phyloP scores from a whole-genome alignment of 805 yeast species.

The Yarrowia phangngaensis region DNA sequence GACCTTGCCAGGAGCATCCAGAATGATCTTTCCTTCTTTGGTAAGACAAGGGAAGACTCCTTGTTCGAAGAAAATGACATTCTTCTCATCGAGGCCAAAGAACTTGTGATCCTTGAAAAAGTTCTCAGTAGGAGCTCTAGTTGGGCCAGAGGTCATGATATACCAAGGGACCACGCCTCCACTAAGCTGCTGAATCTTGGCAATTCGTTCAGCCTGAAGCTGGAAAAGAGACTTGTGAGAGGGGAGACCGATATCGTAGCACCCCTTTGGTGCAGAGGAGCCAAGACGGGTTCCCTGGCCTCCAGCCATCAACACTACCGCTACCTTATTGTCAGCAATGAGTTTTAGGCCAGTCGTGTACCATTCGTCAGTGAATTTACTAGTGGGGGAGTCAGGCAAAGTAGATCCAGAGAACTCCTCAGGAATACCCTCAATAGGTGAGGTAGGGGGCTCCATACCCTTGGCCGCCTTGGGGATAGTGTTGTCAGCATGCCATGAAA shows the following conservation, averaged over 20 bases:
- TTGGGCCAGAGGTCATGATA: constrained; percentile 92
- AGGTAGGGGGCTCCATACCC: constrained; percentile 16
- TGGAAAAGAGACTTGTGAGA: constrained; percentile 82
- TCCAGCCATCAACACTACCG: constrained; percentile 91
- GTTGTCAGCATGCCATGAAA: constrained; percentile 36
- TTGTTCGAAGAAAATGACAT: constrained; percentile 82
- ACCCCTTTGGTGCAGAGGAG: constrained; percentile 87
- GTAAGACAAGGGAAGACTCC: constrained; percentile 91
- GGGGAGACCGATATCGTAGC: constrained; percentile 82
- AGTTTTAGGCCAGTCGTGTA: constrained; percentile 58
- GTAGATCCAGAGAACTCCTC: constrained; percentile 36
- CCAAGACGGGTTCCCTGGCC: constrained; percentile 98
- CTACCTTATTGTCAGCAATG: constrained; percentile 70
- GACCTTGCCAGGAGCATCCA: constrained; percentile 52
- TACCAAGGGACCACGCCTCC: constrained; percentile 64
- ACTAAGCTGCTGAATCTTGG: constrained; percentile 53
- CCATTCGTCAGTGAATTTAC: constrained; percentile 42
- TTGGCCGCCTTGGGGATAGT: constrained; percentile 29
- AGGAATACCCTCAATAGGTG: constrained; percentile 33
- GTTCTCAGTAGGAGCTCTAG: constrained; percentile 66
- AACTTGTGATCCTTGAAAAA: constrained; percentile 59
- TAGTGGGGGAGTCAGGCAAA: constrained; percentile 38
- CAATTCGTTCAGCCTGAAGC: constrained; percentile 84
- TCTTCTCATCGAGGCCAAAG: constrained; percentile 63
- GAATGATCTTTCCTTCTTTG: constrained; percentile 65